A percentile compares a stretch with the other conserved stretches of the same genome.
Evolutionary conservation across 129 eudicot species (phyloP).

Genomic region (Sambucus nigra): DNA sequence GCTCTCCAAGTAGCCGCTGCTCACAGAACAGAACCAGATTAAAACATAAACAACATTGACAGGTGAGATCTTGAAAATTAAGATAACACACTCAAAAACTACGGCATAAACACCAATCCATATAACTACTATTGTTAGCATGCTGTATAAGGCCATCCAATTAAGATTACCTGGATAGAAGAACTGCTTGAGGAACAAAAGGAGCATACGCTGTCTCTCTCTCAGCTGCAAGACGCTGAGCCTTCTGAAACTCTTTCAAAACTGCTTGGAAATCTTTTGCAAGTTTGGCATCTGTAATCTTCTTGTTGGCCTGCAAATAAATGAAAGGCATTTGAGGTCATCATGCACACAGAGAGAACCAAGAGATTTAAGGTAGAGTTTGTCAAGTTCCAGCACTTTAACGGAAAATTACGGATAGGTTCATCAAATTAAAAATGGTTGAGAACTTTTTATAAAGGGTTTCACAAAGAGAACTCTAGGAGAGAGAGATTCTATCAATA

Average conservation of each 20-base stretch:
- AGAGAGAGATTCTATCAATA: not conserved
- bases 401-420: not conserved
- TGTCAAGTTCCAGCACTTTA: not conserved
- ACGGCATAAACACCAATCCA: too few species aligned
- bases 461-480: not conserved
- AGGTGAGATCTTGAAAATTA: not conserved
- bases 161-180: conserved; percentile 50
- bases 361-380: not conserved
- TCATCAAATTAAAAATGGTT: not conserved
- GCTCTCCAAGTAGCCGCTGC: conserved; percentile 61
- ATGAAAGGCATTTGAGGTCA: not conserved
- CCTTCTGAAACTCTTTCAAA: conserved; percentile 81
- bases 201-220: conserved; percentile 88
- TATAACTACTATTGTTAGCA: too few species aligned
- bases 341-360: not conserved
- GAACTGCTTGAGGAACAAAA: conserved; percentile 64
- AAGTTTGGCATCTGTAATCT: conserved; percentile 84
- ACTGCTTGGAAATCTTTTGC: conserved; percentile 94
- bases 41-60: not conserved
- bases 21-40: not conserved
- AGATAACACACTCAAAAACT: not conserved
- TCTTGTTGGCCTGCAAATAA: conserved; percentile 65
- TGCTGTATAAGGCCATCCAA: too few species aligned
- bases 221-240: conserved; percentile 81
- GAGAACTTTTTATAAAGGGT: not conserved